A percentile compares a stretch with the other conserved stretches of the same genome.
phyloP scores from a whole-genome alignment of 495 filamentous ascomycete species.

The Aspergillus olivimuriae region DNA sequence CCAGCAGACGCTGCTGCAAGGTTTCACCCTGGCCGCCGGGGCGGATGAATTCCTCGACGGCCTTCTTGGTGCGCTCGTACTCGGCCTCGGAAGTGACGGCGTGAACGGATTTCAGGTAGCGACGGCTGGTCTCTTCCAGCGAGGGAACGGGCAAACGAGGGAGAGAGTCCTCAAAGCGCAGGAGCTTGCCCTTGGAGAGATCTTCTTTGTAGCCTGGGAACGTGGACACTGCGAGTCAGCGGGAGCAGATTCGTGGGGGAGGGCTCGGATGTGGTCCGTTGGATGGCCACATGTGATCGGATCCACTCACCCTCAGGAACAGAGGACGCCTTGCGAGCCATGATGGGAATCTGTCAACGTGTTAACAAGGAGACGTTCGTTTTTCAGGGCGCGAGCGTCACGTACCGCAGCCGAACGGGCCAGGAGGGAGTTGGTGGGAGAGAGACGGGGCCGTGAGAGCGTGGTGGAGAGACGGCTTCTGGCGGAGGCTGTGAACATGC shows the following conservation, averaged over 20 bases:
- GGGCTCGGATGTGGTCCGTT: neutral
- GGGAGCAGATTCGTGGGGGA: too few relatives aligned
- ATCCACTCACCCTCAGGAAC: conserved; percentile 40
- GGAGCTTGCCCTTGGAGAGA: conserved; percentile 81
- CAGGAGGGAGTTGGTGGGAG: conserved; percentile 32
- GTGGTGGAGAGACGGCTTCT: conserved; percentile 40
- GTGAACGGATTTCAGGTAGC: conserved; percentile 90
- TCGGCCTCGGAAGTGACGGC: conserved; percentile 69
- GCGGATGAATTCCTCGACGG: conserved; percentile 74
- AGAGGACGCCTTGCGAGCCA: conserved; percentile 42
- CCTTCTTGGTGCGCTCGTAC: conserved; percentile 69
- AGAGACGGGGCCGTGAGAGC: conserved; percentile 35
- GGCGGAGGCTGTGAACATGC: conserved; percentile 44
- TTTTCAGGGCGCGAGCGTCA: neutral
- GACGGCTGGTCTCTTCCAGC: conserved; percentile 84
- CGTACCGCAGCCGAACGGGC: conserved; percentile 33
- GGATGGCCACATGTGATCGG: conserved; percentile 18
- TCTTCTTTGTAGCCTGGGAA: conserved; percentile 83
- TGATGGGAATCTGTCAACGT: conserved; percentile 27
- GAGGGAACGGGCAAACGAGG: conserved; percentile 86
- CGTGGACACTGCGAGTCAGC: neutral
- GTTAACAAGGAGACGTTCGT: neutral
- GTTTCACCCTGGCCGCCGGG: conserved; percentile 76
- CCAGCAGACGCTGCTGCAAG: conserved; percentile 82
- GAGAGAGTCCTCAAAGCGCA: conserved; percentile 93